Evolutionary conservation across 768 basidiomycete genomes (phyloP).

Genomic region (Porphyrellus cyaneotinctus): DNA sequence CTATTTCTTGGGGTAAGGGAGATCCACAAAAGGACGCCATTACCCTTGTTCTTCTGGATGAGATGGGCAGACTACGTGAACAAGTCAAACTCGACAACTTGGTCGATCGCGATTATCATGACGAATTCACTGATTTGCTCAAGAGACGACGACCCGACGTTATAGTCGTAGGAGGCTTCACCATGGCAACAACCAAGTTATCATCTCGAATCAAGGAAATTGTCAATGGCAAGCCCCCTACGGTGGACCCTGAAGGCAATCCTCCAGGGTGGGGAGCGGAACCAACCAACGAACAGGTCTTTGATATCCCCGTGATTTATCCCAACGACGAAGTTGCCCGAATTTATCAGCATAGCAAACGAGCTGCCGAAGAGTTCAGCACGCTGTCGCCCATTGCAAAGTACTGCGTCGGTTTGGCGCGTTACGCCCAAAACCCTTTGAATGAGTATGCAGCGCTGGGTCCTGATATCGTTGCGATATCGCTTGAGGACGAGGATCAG

Average conservation of each 20-base stretch:
- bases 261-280: constrained; percentile 26
- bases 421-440: constrained; percentile 89
- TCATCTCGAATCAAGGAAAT: constrained; percentile 60
- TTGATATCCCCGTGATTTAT: constrained; percentile 73
- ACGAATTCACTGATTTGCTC: constrained; percentile 80
- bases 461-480: constrained; percentile 74
- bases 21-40: constrained; percentile 91
- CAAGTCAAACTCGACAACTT: constrained; percentile 88
- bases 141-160: constrained; percentile 82
- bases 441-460: constrained; percentile 94
- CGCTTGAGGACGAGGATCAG: constrained; percentile 83
- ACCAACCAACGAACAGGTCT: constrained; percentile 39
- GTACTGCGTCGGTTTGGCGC: constrained; percentile 91
- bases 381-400: constrained; percentile 72
- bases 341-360: constrained; percentile 87
- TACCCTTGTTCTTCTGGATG: constrained; percentile 78
- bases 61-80: constrained; percentile 87
- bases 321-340: constrained; percentile 89
- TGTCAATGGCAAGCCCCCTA: constrained; percentile 31
- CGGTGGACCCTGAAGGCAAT: constrained; percentile 19
- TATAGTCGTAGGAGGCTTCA: constrained; percentile 86
- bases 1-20: constrained; percentile 92
- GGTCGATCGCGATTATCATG: constrained; percentile 57
- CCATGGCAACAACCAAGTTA: constrained; percentile 72
- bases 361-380: constrained; percentile 81